These are phyloP conservation scores for Magnaporthiopsis rhizophila DNA, from an alignment of 2,329 filamentous ascomycete genomes.

Conservation along the genomic window DNA sequence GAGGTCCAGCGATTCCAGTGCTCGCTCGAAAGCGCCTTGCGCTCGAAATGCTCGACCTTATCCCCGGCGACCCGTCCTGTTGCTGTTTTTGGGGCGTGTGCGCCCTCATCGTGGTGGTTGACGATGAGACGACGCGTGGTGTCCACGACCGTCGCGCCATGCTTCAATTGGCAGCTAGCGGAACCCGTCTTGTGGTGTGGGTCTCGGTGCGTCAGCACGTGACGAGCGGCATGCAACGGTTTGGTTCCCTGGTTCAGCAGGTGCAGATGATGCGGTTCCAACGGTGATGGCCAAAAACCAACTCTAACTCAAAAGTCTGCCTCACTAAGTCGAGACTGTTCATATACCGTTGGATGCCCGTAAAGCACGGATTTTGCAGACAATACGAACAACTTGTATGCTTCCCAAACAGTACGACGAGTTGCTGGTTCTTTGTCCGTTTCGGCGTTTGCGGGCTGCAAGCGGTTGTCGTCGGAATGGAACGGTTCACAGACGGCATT, in stretches of 20 bases:
- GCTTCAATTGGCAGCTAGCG: background rate
- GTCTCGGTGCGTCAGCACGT: background rate
- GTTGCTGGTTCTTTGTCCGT: background rate
- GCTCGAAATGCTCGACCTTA: conserved; percentile 16
- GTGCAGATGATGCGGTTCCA: background rate
- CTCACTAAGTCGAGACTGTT: background rate
- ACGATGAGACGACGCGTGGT: conserved; percentile 6
- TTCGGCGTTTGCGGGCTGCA: background rate
- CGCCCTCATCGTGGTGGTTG: conserved; percentile 11
- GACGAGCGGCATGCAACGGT: background rate
- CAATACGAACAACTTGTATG: background rate
- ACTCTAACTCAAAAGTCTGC: background rate
- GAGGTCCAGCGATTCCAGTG: conserved; percentile 16
- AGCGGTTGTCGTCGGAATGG: background rate
- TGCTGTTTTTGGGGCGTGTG: conserved; percentile 18
- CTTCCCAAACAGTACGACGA: too few relatives aligned
- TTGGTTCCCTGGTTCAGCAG: too few relatives aligned
- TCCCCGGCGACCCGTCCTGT: conserved; percentile 17
- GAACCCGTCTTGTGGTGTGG: background rate
- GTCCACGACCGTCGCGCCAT: background rate
- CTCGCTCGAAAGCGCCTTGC: conserved; percentile 19
- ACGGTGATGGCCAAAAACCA: background rate
- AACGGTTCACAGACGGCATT: background rate
- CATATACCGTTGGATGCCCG: too few relatives aligned
- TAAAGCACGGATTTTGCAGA: background rate